Conservation (phyloP, 1,139 yeast genomes). For the Geotrichum restrictum region DNA sequence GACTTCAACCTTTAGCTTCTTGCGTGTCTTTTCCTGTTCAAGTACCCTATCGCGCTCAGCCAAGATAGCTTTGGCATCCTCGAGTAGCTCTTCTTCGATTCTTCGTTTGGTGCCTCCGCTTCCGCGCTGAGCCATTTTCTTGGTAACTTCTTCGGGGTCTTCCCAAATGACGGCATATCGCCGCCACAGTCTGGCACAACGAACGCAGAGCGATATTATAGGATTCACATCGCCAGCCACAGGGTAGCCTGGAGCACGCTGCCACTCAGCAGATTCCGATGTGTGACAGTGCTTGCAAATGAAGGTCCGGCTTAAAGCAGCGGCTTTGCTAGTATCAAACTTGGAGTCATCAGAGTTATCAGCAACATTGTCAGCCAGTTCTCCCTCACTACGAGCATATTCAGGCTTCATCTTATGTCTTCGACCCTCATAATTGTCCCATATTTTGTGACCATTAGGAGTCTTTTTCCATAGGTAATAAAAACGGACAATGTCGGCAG, state of each 20-base stretch:
- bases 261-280: slow-evolving; percentile 58
- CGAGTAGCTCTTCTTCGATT: slow-evolving; percentile 67
- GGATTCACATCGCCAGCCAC: slow-evolving; percentile 41
- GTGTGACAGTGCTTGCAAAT: slow-evolving; percentile 66
- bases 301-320: slow-evolving; percentile 40
- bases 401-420: slow-evolving; percentile 47
- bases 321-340: slow-evolving; percentile 53
- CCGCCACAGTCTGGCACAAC: slow-evolving; percentile 92
- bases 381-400: slow-evolving; percentile 27
- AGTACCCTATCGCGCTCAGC: slow-evolving; percentile 20
- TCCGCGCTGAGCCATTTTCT: slow-evolving; percentile 45
- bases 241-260: slow-evolving; percentile 60
- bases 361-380: slow-evolving; percentile 50
- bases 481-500: slow-evolving; percentile 75
- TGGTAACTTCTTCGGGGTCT: slow-evolving; percentile 64
- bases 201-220: slow-evolving; percentile 61
- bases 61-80: slow-evolving; percentile 57
- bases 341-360: slow-evolving; percentile 70
- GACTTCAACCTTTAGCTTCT: background rate
- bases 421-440: slow-evolving; percentile 82
- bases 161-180: slow-evolving; percentile 90
- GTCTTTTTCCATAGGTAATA: slow-evolving; percentile 93
- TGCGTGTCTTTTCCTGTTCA: slow-evolving; percentile 23
- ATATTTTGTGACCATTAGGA: slow-evolving; percentile 62
- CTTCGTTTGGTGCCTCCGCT: slow-evolving; percentile 54